These are phyloP conservation scores for Magnolia sinica DNA, from an alignment of 164 flowering plant species.

Conservation along the genomic window DNA sequence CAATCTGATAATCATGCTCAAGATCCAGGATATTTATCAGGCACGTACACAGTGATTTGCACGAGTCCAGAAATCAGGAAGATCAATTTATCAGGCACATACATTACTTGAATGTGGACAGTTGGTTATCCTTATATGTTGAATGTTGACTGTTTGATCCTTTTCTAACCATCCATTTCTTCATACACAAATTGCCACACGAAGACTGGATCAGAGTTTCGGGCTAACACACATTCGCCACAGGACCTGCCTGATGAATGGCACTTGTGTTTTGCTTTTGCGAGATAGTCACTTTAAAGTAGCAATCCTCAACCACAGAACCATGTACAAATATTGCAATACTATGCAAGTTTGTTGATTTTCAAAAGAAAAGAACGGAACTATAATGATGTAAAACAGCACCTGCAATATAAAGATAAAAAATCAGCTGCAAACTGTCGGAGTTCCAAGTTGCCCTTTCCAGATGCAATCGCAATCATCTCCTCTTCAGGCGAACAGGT, in stretches of 20 bases:
- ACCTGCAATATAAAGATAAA: conserved; percentile 60
- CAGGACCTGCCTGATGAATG: background rate
- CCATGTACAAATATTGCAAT: background rate
- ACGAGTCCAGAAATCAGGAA: background rate
- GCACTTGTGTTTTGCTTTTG: background rate
- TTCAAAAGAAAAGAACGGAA: too few relatives aligned
- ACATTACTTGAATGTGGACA: background rate
- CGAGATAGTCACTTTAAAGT: background rate
- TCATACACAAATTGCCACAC: background rate
- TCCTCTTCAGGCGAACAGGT: conserved; percentile 14
- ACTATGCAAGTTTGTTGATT: background rate
- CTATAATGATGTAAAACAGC: background rate
- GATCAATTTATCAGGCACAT: background rate
- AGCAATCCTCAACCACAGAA: background rate
- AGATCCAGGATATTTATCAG: background rate
- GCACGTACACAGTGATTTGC: background rate
- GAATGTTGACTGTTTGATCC: background rate
- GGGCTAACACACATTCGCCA: background rate
- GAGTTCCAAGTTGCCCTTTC: conserved; percentile 41
- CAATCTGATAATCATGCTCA: background rate
- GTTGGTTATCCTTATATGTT: background rate
- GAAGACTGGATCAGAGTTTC: background rate
- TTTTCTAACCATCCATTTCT: background rate
- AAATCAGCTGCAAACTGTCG: conserved; percentile 58
- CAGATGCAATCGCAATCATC: conserved; percentile 13